Conservation (phyloP, 257 asterid genomes). For the Ligustrum vulgare region DNA sequence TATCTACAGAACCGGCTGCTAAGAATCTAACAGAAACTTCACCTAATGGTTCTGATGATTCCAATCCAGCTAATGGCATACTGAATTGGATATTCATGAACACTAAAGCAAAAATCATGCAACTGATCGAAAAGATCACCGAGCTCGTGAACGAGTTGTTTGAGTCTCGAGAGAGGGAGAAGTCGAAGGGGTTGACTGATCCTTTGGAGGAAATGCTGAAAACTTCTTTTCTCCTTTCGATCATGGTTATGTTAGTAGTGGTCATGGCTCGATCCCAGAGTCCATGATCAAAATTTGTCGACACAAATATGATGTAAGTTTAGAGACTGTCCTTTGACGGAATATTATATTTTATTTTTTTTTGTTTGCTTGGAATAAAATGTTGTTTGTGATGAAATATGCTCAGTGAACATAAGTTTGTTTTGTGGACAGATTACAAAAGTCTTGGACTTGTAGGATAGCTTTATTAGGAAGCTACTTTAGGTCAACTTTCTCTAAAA, state of each 20-base stretch:
- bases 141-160: slow-evolving; percentile 41
- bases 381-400: neutral
- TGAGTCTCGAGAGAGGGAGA: slow-evolving; percentile 23
- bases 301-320: slow-evolving; percentile 10
- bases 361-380: neutral
- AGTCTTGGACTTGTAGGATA: too few species aligned
- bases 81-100: slow-evolving; percentile 42
- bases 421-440: too few species aligned
- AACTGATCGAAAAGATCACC: slow-evolving; percentile 42
- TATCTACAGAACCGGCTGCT: slow-evolving; percentile 27
- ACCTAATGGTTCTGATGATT: slow-evolving; percentile 23
- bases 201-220: slow-evolving; percentile 45
- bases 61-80: slow-evolving; percentile 32
- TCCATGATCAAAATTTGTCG: slow-evolving; percentile 51
- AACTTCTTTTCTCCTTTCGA: slow-evolving; percentile 56
- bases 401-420: neutral
- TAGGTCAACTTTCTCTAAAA: too few species aligned
- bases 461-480: too few species aligned
- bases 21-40: slow-evolving; percentile 21
- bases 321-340: neutral
- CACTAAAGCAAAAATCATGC: slow-evolving; percentile 44
- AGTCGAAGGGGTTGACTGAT: slow-evolving; percentile 17
- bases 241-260: slow-evolving; percentile 56
- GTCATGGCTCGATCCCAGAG: slow-evolving; percentile 50
- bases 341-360: too few species aligned